Evolutionary conservation across 2,329 filamentous ascomycete genomes (phyloP), one percentile per base, ranked within the genome.

Genomic region (Neonectria sp.): DNA sequence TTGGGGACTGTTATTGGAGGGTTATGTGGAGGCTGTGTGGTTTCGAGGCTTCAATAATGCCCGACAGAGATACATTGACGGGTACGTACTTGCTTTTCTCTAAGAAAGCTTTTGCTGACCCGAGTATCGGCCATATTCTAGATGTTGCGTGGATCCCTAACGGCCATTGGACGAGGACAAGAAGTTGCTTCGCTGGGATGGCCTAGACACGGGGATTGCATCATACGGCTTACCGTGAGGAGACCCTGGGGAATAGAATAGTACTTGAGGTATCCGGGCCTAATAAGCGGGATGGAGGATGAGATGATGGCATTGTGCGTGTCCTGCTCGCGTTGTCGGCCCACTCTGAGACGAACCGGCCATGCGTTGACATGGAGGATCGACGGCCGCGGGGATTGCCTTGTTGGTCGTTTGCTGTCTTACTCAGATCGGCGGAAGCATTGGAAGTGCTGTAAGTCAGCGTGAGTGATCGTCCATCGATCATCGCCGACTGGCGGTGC

Each of bases 371-470:
- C 2, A 35, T 35, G 33, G 33, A 35, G 25, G 25, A 46, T 46
- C 21, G n/a, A 13, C 43, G 43, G 21, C 11, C 3, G 21, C 21
- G 21, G 33, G 13, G 25, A 29, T 29, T n/a, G 24, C 13, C 46
- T 29, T 29, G 25, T 51, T 3, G 21, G 21, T 13, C 9, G 11
- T 13, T 27, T 48, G 24, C 45, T 7, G 27, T 58, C 55, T 58
- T 49, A 49, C 29, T 49, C 55, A 58, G 55, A 58, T 31, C n/a
- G 33, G 25, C 6, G 31, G n/a, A 43, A 33, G 27, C 17, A 11
- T 43, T 43, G 11, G 13, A 33, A 48, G n/a, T n/a, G 7, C 11
- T 21, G 25, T 21, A 24, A 21, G 15, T 12, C 43, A n/a, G 12
- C 17, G 12, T 6, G 15, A 21, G 33, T 27, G 21, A 43, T 37